phyloP scores from a whole-genome alignment of 2,329 filamentous ascomycete species.

The Sarocladium brachiariae region DNA sequence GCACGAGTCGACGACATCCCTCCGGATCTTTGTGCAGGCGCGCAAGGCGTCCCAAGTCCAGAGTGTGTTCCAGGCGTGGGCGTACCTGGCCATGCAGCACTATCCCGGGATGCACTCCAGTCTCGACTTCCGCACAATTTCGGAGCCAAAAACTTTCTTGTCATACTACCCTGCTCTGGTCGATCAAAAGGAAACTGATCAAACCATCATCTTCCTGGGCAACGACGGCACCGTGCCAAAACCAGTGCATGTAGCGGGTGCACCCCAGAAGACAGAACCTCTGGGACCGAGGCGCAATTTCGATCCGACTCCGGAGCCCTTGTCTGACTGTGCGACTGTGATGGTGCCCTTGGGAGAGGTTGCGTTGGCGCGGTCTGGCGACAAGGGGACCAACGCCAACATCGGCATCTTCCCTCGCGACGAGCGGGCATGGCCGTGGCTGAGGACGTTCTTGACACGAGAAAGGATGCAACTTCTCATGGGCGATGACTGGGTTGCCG shows the following conservation, averaged over 20 bases:
- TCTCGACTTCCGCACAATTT: conserved; percentile 32
- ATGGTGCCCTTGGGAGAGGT: conserved; percentile 22
- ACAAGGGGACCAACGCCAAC: conserved; percentile 38
- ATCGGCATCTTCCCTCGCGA: conserved; percentile 38
- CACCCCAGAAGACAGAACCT: not conserved
- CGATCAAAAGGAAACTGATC: conserved; percentile 24
- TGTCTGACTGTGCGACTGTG: conserved; percentile 16
- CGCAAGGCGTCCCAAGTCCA: conserved; percentile 20
- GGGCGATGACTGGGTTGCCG: conserved; percentile 24
- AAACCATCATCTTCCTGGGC: conserved; percentile 17
- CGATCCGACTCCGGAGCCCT: not conserved
- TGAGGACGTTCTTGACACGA: conserved; percentile 33
- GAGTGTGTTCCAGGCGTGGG: conserved; percentile 22
- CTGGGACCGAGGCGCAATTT: not conserved
- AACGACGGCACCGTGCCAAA: not conserved
- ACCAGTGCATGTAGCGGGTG: conserved; percentile 22
- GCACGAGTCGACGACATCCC: conserved; percentile 34
- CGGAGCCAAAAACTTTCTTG: conserved; percentile 19
- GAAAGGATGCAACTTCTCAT: conserved; percentile 29
- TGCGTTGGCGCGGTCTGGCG: conserved; percentile 25
- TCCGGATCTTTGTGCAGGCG: conserved; percentile 37
- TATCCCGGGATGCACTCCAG: conserved; percentile 31
- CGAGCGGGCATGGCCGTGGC: conserved; percentile 37
- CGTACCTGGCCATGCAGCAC: conserved; percentile 31
- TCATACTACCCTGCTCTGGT: conserved; percentile 19